Evolutionary conservation across 2,329 filamentous ascomycete species (phyloP).

Genomic region (Aspergillus floridensis): DNA sequence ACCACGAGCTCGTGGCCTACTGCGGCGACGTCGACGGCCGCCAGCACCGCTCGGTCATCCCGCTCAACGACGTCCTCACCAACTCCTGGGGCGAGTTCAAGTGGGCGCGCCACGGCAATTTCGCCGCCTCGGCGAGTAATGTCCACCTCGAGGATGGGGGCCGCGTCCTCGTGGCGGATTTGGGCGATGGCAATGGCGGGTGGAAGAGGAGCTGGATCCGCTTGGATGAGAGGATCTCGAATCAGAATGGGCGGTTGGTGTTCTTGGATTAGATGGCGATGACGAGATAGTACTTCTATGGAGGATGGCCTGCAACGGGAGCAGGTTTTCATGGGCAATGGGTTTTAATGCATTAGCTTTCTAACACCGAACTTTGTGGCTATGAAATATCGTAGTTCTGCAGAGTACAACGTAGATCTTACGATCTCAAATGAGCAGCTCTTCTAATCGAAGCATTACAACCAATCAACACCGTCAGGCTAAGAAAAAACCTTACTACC

Average conservation of each 20-base stretch:
- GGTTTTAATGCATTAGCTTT: too few relatives aligned
- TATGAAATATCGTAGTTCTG: too few relatives aligned
- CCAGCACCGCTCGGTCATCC: conserved; percentile 30
- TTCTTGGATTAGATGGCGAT: conserved; percentile 20
- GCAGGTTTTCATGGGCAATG: too few relatives aligned
- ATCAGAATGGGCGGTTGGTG: conserved; percentile 36
- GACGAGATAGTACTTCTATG: too few relatives aligned
- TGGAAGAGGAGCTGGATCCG: conserved; percentile 31
- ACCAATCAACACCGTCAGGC: too few relatives aligned
- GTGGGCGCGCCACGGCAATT: conserved; percentile 40
- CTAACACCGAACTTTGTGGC: too few relatives aligned
- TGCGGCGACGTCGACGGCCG: conserved; percentile 33
- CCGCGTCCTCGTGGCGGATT: conserved; percentile 33
- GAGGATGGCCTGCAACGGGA: too few relatives aligned
- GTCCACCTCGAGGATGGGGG: conserved; percentile 32
- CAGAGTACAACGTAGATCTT: too few relatives aligned
- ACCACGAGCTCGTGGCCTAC: conserved; percentile 38
- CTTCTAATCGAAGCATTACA: too few relatives aligned
- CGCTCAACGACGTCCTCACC: conserved; percentile 38
- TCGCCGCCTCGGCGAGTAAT: conserved; percentile 32
- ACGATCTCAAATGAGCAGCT: too few relatives aligned
- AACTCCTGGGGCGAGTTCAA: conserved; percentile 37
- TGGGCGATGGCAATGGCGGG: conserved; percentile 34
- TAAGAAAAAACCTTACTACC: too few relatives aligned
- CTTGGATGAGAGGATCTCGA: conserved; percentile 41